Conservation (phyloP, 495 filamentous ascomycete genomes). For the Xylaria sp. region DNA sequence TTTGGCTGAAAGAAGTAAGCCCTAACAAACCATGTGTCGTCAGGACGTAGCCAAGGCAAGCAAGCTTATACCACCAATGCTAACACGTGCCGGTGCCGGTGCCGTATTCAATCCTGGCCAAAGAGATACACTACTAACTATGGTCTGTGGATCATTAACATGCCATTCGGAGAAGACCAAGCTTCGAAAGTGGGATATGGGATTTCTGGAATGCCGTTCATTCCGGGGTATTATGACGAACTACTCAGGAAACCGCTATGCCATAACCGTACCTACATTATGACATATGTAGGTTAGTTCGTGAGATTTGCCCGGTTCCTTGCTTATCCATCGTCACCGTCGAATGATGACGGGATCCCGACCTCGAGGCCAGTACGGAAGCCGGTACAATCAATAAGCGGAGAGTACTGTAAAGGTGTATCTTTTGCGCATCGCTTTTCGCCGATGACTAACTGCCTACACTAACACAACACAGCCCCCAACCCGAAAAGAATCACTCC, state of each 20-base stretch:
- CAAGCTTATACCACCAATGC: neutral
- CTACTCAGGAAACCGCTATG: no score
- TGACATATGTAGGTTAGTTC: neutral
- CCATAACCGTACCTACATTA: neutral
- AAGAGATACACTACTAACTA: neutral
- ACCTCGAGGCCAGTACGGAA: neutral
- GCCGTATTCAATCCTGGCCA: neutral
- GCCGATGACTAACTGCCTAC: conserved; percentile 8
- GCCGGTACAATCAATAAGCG: neutral
- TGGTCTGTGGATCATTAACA: conserved; percentile 1
- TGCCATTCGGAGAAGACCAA: neutral
- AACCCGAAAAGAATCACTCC: conserved; percentile 9
- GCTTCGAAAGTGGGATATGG: conserved; percentile 15
- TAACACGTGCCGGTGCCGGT: no score
- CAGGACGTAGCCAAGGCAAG: neutral
- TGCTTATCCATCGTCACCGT: neutral
- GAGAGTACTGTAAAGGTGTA: no score
- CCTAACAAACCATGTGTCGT: neutral
- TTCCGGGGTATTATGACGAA: neutral
- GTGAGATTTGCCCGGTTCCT: neutral
- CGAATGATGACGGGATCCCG: neutral
- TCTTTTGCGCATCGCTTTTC: conserved; percentile 18
- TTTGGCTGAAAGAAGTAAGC: neutral
- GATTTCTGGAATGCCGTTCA: neutral
- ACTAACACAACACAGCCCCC: conserved; percentile 18